Evolutionary conservation across 116 monocot genomes (phyloP), one percentile per base, ranked within the genome.

Genomic region (Papilionanthe hybrid): DNA sequence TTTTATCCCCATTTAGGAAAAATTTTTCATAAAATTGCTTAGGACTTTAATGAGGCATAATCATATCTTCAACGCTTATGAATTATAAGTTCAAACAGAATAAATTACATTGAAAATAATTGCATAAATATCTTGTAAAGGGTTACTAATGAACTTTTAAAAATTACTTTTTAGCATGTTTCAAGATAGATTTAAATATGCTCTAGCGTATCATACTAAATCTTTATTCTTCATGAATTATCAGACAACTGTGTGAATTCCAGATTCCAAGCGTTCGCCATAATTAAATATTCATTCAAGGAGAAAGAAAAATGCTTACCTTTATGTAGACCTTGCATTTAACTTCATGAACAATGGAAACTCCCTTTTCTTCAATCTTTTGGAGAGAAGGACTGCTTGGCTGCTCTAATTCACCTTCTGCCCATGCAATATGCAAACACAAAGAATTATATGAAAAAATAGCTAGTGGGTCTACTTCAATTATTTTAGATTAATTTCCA

Each of bases 241-340:
- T 7, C 22, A 22, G n/a, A 23, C n/a, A 63, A 7, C 1, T 63
- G 63, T 22, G 23, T 63, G 22, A 63, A 25, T 63, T 63, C 9
- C n/a, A 22, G 23, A 63, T 63, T 63, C 63, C 65, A 63, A 63
- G 7, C 23, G 63, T 63, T 63, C 63, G 9, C 25, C 63, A 63
- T 63, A 25, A 23, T 9, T 23, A 63, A 20, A 63, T 25, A 63
- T 63, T 25, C 25, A 7, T 22, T 63, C 63, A 63, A 23, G 9
- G 23, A 9, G 0, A 53, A 37, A 50, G 63, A 41, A 41, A 41
- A 42, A 55, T 77, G 22, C 4, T 63, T 87, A 98, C 98, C 98
- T 88, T 92, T 30, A 92, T 82, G 86, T 93, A 98, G 68, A 98
- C 90, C 78, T 98, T 98, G 93, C 98, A 98, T 85, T 94, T 98